Base-by-base conservation (phyloP, 2,329 filamentous ascomycete genomes). In the Diaporthe nobilis region DNA sequence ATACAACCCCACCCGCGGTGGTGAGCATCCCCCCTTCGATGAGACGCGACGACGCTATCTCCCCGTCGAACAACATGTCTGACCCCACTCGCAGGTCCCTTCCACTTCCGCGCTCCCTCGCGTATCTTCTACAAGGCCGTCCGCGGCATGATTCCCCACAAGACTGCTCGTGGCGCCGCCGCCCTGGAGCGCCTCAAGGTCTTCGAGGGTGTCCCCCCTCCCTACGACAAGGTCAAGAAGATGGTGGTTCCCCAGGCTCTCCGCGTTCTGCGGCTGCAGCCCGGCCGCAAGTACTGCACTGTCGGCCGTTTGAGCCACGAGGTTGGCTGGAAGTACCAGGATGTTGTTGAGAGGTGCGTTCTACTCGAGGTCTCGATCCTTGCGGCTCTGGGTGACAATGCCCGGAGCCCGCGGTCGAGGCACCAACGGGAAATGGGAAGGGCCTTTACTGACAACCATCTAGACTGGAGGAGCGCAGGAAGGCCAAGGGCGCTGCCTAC, bases 61-160 rank as follows among this genome's bases (percentile, higher is more conserved):
- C n/a, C 15, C 71, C 68, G 70, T 68, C 74, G 65, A 75, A 82
- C 91, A 90, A 93, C 63, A 42, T 78, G 75, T 83, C 85, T 88
- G 81, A 89, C 82, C 82, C 80, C 79, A 72, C 77, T 73, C 67
- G 74, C 84, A 95, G 94, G 96, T 91, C 97, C 97, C 88, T 99
- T 98, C 95, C 97, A 99, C 91, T 98, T 98, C 95, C 97, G 97
- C 87, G 95, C 96, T 83, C 97, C 97, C 80, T 98, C 96, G 84
- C 94, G 97, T 89, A 98, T 99, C 92, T 98, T 99, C 94, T 99
- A 98, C 94, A 98, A 98, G 94, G 95, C 97, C 86, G 95, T 99
- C 90, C 96, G 97, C 88, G 97, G 97, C 88, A 99, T 99, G 97
- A 97, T 99, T 82, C 97, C 97, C 86, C 97, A 99, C 95, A 99